Conservation (phyloP, 805 yeast species). For the Kazachstania taianensis region DNA sequence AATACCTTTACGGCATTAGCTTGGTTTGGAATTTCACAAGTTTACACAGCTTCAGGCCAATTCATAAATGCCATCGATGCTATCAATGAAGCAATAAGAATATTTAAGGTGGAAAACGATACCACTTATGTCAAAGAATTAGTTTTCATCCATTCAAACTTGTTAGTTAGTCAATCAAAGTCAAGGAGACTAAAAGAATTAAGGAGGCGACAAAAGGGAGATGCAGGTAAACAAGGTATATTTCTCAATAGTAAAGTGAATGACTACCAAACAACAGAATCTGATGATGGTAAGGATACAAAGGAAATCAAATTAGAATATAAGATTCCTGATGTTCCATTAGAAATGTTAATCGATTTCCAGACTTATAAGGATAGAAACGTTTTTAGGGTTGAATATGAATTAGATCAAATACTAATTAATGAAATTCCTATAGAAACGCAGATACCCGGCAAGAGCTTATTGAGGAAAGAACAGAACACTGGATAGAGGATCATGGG, state of each 20-base stretch:
- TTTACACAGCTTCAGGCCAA: conserved; percentile 14
- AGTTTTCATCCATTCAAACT: conserved; percentile 3
- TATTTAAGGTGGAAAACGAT: conserved; percentile 12
- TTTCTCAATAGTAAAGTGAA: background rate
- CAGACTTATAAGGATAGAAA: conserved; percentile 10
- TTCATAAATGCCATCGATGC: conserved; percentile 16
- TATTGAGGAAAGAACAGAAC: too few relatives aligned
- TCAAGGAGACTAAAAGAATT: background rate
- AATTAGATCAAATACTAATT: too few relatives aligned
- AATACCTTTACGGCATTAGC: conserved; percentile 18
- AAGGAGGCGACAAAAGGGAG: background rate
- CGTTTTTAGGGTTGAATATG: conserved; percentile 9
- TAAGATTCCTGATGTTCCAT: conserved; percentile 16
- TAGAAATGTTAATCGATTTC: conserved; percentile 15
- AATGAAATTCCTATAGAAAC: too few relatives aligned
- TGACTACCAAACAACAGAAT: background rate
- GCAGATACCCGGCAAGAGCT: too few relatives aligned
- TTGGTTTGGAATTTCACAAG: conserved; percentile 25
- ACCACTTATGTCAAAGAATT: background rate
- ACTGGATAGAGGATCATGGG: too few relatives aligned
- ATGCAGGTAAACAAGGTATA: too few relatives aligned
- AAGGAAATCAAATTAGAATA: conserved; percentile 3
- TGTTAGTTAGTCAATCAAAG: conserved; percentile 3
- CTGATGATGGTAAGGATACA: background rate
- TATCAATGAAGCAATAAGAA: conserved; percentile 10